Percentiles rank a stretch among this genome's conserved stretches.
Conservation (phyloP, 306 rosid species). For the Castanea sativa region DNA sequence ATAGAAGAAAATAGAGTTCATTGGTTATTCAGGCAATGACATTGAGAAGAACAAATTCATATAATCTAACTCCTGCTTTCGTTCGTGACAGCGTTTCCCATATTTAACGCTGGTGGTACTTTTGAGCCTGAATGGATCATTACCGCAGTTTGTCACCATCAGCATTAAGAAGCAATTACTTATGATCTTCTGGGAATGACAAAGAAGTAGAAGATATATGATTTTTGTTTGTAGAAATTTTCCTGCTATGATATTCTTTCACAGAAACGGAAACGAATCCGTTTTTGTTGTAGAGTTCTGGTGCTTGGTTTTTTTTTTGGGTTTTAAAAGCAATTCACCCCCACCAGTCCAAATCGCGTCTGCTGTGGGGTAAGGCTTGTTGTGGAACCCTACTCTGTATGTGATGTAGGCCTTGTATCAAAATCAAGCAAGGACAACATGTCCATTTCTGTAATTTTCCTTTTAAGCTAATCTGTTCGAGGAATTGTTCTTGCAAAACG, state of each 20-base stretch:
- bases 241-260: constrained; percentile 39
- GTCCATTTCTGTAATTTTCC: not conserved
- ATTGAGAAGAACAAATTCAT: constrained; percentile 6
- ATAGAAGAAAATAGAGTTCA: not conserved
- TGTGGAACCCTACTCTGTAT: not conserved
- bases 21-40: constrained; percentile 6
- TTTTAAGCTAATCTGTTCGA: not conserved
- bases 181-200: constrained; percentile 15
- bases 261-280: constrained; percentile 31
- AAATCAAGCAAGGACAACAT: not conserved
- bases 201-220: constrained; percentile 29
- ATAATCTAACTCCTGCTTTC: constrained; percentile 10
- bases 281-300: constrained; percentile 47
- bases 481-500: not conserved
- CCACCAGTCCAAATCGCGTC: not conserved
- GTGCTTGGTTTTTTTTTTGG: constrained; percentile 6
- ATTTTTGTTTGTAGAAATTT: constrained; percentile 22
- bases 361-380: constrained; percentile 10
- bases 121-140: constrained; percentile 28
- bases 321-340: not conserved
- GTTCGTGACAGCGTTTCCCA: constrained; percentile 37
- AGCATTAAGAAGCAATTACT: constrained; percentile 16
- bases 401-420: constrained; percentile 10
- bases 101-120: constrained; percentile 29
- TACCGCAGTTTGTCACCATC: constrained; percentile 28